Conservation (phyloP, 2,329 filamentous ascomycete genomes). For the Clarireedia hainanense region DNA sequence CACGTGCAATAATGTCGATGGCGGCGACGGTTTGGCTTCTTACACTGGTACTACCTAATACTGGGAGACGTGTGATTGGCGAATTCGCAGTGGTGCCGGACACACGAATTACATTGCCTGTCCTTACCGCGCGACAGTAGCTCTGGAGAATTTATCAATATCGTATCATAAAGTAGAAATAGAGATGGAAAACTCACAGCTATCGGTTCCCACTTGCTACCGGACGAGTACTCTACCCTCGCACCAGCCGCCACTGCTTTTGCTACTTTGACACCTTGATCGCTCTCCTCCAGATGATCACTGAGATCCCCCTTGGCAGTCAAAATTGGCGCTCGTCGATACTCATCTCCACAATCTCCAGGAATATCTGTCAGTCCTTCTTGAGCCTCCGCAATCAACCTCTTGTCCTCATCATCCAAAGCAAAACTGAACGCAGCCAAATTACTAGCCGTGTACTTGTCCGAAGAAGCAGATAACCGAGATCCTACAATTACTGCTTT, state of each 20-base stretch:
- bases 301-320: constrained; percentile 27
- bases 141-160: neutral
- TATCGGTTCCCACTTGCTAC: constrained; percentile 29
- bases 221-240: constrained; percentile 26
- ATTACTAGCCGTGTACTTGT: constrained; percentile 7
- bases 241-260: constrained; percentile 18
- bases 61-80: constrained; percentile 8
- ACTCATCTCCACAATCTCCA: constrained; percentile 31
- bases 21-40: constrained; percentile 27
- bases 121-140: constrained; percentile 28
- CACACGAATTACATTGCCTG: constrained; percentile 21
- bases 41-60: constrained; percentile 12
- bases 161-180: neutral
- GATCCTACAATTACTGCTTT: constrained; percentile 10
- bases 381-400: constrained; percentile 18
- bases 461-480: constrained; percentile 4
- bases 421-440: constrained; percentile 3
- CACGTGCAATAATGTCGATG: constrained; percentile 25
- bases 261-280: constrained; percentile 7
- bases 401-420: constrained; percentile 4
- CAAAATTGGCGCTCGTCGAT: constrained; percentile 27
- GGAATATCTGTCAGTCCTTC: constrained; percentile 24
- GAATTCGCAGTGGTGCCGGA: constrained; percentile 30
- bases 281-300: constrained; percentile 21
- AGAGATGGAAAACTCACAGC: constrained; percentile 14